phyloP scores from a whole-genome alignment of 2,329 filamentous ascomycete genomes.

The Penicillium verrucosum region DNA sequence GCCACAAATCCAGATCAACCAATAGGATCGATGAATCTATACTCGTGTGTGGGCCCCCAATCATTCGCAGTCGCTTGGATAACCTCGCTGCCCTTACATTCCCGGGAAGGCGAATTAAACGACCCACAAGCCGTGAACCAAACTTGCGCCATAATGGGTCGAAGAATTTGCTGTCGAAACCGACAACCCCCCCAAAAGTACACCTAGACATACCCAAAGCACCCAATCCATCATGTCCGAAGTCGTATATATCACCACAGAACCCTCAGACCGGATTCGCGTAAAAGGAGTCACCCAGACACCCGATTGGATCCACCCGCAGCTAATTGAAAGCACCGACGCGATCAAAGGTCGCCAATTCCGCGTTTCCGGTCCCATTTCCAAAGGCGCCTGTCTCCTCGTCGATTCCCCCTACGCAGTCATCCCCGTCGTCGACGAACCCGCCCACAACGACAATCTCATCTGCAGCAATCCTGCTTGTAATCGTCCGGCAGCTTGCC shows the following conservation, averaged over 20 bases:
- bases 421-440: conserved; percentile 31
- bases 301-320: conserved; percentile 29
- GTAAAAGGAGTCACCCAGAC: conserved; percentile 12
- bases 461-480: conserved; percentile 33
- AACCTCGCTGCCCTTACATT: conserved; percentile 1
- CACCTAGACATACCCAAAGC: not conserved
- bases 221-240: conserved; percentile 17
- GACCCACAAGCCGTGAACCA: conserved; percentile 1
- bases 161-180: not conserved
- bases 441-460: conserved; percentile 20
- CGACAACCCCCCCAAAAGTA: not conserved
- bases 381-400: conserved; percentile 27
- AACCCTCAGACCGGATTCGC: conserved; percentile 5
- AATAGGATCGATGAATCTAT: not conserved
- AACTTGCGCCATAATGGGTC: not conserved
- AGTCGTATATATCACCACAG: conserved; percentile 19
- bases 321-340: conserved; percentile 27
- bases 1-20: not conserved
- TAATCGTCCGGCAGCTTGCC: conserved; percentile 17
- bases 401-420: conserved; percentile 32
- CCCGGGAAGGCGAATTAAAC: not conserved
- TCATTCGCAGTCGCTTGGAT: conserved; percentile 8
- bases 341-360: conserved; percentile 34
- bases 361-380: conserved; percentile 23
- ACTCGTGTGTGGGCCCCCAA: conserved; percentile 2